Percentiles rank a stretch among this genome's conserved stretches.
These are phyloP conservation scores for Sonneratia alba DNA, from an alignment of 345 rosid genomes.

Conservation along the genomic window DNA sequence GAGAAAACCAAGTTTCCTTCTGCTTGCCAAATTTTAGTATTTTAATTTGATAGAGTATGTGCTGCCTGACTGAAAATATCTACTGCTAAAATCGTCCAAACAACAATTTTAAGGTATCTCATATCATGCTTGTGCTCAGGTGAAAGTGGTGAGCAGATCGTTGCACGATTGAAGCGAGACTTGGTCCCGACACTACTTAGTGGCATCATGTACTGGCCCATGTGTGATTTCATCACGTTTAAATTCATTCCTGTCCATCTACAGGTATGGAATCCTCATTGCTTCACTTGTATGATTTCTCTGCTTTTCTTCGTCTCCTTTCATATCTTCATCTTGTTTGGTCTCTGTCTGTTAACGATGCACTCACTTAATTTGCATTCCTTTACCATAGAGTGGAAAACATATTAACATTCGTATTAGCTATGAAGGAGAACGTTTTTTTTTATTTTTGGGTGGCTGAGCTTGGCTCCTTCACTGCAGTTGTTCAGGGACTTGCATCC, in stretches of 20 bases:
- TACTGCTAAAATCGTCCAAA: neutral
- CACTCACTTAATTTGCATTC: neutral
- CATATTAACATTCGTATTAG: neutral
- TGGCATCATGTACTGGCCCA: slow-evolving; percentile 82
- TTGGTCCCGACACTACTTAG: slow-evolving; percentile 55
- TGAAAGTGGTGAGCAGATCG: slow-evolving; percentile 45
- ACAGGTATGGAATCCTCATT: slow-evolving; percentile 40
- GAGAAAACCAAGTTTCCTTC: neutral
- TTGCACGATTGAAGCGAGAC: slow-evolving; percentile 71
- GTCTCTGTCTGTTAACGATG: too few relatives aligned
- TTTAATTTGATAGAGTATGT: neutral
- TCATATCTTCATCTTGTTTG: neutral
- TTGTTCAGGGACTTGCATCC: neutral
- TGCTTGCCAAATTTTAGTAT: neutral
- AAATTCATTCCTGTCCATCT: slow-evolving; percentile 71
- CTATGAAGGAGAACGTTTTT: neutral
- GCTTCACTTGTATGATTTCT: neutral
- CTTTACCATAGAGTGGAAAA: neutral
- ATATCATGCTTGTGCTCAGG: slow-evolving; percentile 33
- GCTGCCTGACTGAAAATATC: neutral
- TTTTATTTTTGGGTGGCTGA: neutral
- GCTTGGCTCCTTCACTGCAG: neutral
- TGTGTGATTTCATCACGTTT: slow-evolving; percentile 83
- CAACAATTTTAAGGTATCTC: slow-evolving; percentile 5
- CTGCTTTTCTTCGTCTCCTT: neutral